A percentile compares a stretch with the other conserved stretches of the same genome.
Conservation (phyloP, 768 basidiomycete species). For the Psilocybe cyanescens region DNA sequence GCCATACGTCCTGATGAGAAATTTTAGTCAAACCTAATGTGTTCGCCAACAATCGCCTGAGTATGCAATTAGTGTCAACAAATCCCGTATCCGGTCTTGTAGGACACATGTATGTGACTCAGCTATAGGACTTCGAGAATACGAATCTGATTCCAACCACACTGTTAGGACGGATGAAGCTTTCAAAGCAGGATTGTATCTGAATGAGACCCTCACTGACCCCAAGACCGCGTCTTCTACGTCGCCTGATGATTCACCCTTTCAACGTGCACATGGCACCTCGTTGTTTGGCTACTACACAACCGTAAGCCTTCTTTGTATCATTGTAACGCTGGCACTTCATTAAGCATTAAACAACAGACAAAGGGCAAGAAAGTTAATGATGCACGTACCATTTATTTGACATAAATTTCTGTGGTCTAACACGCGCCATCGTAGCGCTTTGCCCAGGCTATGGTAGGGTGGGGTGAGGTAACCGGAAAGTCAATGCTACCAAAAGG, state of each 20-base stretch:
- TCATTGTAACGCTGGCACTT: no score
- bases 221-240: slow-evolving; percentile 7
- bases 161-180: slow-evolving; percentile 10
- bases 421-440: slow-evolving; percentile 18
- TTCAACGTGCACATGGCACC: background rate
- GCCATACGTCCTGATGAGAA: no score
- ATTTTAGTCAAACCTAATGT: slow-evolving; percentile 35
- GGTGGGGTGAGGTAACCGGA: slow-evolving; percentile 29
- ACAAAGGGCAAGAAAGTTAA: no score
- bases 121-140: background rate
- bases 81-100: slow-evolving; percentile 31
- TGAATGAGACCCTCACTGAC: slow-evolving; percentile 9
- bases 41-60: slow-evolving; percentile 47
- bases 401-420: background rate
- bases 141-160: no score
- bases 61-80: slow-evolving; percentile 33
- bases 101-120: slow-evolving; percentile 27
- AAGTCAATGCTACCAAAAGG: slow-evolving; percentile 10
- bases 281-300: slow-evolving; percentile 8
- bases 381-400: no score
- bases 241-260: slow-evolving; percentile 4
- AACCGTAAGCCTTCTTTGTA: background rate
- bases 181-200: slow-evolving; percentile 1
- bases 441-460: slow-evolving; percentile 34
- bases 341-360: no score